A percentile compares a stretch with the other conserved stretches of the same genome.
Evolutionary conservation across 305 asterid species (phyloP).

Genomic region (Stenogyne calaminthoides): DNA sequence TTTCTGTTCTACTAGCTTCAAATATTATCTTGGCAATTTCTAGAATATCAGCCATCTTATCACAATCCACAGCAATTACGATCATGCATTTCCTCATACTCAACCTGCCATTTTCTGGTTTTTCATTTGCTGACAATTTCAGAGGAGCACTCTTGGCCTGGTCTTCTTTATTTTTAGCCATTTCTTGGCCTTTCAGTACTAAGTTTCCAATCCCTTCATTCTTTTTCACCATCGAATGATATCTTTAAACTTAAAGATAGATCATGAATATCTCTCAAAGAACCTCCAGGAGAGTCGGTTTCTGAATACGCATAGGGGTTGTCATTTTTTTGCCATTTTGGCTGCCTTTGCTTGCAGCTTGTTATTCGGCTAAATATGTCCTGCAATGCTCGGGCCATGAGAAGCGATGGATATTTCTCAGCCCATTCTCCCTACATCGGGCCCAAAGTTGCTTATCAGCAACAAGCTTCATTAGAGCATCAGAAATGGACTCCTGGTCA

Average conservation of each 20-base stretch:
- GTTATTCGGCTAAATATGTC: conserved; percentile 73
- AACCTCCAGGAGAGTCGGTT: conserved; percentile 76
- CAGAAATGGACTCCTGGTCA: conserved; percentile 79
- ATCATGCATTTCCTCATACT: conserved; percentile 57
- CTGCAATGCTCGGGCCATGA: conserved; percentile 97
- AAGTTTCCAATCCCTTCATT: conserved; percentile 45
- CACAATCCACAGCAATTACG: conserved; percentile 63
- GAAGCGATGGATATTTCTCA: conserved; percentile 79
- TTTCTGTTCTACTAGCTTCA: conserved; percentile 47
- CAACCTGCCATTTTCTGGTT: conserved; percentile 50
- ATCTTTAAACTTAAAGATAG: conserved; percentile 66
- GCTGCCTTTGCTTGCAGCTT: conserved; percentile 77
- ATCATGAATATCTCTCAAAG: conserved; percentile 81
- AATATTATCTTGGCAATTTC: conserved; percentile 43
- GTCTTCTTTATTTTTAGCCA: conserved; percentile 39
- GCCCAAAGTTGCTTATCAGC: conserved; percentile 91
- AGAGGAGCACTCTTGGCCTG: conserved; percentile 49
- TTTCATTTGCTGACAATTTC: conserved; percentile 47
- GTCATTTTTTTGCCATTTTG: conserved; percentile 66
- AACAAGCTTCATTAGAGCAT: conserved; percentile 84
- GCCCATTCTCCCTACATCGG: conserved; percentile 71
- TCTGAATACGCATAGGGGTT: conserved; percentile 53
- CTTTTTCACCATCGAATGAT: conserved; percentile 71
- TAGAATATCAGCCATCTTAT: conserved; percentile 43
- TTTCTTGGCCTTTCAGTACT: conserved; percentile 51